Evolutionary conservation across 768 basidiomycete species (phyloP).

Genomic region (Lentinula raphanica): DNA sequence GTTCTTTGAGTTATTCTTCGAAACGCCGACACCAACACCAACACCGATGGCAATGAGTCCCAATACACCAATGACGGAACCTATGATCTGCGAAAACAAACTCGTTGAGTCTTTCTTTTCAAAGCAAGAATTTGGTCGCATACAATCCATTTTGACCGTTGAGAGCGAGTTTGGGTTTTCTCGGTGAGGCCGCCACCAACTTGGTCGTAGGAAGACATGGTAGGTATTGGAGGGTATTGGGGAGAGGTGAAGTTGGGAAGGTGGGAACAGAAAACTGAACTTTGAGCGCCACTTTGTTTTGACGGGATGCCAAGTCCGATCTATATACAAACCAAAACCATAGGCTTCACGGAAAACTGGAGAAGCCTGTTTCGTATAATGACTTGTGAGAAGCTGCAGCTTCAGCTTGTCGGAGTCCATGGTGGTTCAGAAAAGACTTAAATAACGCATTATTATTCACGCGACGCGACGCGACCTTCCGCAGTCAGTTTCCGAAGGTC

Average conservation of each 20-base stretch:
- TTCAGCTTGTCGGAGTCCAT: background rate
- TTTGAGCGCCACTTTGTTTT: background rate
- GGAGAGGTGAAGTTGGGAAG: too few relatives aligned
- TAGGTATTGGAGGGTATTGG: too few relatives aligned
- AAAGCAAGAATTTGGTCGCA: slow-evolving; percentile 20
- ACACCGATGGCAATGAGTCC: slow-evolving; percentile 45
- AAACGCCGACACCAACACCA: slow-evolving; percentile 54
- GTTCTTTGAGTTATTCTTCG: slow-evolving; percentile 23
- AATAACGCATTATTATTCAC: too few relatives aligned
- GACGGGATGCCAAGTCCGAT: background rate
- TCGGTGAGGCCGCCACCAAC: slow-evolving; percentile 21
- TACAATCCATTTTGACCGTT: slow-evolving; percentile 55
- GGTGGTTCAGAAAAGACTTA: slow-evolving; percentile 8
- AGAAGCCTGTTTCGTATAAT: too few relatives aligned
- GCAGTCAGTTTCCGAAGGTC: too few relatives aligned
- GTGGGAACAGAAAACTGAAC: background rate
- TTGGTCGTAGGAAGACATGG: too few relatives aligned
- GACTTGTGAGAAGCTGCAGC: too few relatives aligned
- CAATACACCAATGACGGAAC: slow-evolving; percentile 30
- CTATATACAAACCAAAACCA: too few relatives aligned
- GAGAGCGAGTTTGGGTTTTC: slow-evolving; percentile 22
- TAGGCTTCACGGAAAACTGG: too few relatives aligned
- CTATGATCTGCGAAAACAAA: slow-evolving; percentile 40
- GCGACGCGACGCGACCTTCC: too few relatives aligned
- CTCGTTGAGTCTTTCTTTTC: background rate